Percentiles rank a stretch among this genome's conserved stretches.
These are phyloP conservation scores for Phaeosphaeria sp. DNA, from an alignment of 2,329 filamentous ascomycete genomes.

Conservation along the genomic window DNA sequence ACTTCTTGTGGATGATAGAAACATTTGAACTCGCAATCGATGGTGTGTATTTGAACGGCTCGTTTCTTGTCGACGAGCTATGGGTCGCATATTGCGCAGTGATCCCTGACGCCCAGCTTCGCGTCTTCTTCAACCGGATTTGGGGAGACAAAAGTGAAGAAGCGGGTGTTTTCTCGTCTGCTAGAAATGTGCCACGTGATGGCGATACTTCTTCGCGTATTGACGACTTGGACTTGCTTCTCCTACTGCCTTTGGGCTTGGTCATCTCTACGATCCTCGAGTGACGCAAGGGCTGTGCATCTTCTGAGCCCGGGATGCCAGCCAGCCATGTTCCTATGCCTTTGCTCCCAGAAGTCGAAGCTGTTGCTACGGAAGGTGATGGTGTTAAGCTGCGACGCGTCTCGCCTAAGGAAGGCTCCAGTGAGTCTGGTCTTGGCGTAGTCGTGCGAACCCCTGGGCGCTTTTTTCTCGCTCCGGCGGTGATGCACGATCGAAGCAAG, in stretches of 20 bases:
- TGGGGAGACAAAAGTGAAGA: slow-evolving; percentile 26
- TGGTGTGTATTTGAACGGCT: slow-evolving; percentile 20
- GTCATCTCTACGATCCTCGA: slow-evolving; percentile 22
- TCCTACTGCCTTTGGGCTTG: slow-evolving; percentile 7
- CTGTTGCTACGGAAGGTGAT: slow-evolving; percentile 15
- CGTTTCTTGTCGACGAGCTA: slow-evolving; percentile 16
- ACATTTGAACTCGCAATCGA: slow-evolving; percentile 33
- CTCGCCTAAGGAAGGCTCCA: slow-evolving; percentile 30
- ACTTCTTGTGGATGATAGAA: slow-evolving; percentile 33
- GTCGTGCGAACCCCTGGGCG: slow-evolving; percentile 16
- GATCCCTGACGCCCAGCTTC: slow-evolving; percentile 32
- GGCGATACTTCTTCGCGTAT: slow-evolving; percentile 17
- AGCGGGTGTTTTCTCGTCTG: slow-evolving; percentile 34
- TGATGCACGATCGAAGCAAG: slow-evolving; percentile 33
- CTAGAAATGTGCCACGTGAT: slow-evolving; percentile 39
- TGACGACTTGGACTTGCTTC: slow-evolving; percentile 15
- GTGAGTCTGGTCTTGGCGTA: slow-evolving; percentile 29
- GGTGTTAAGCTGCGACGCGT: slow-evolving; percentile 25
- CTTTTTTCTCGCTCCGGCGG: slow-evolving; percentile 21
- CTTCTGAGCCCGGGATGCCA: slow-evolving; percentile 31
- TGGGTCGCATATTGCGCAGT: slow-evolving; percentile 15
- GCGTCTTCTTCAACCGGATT: slow-evolving; percentile 25
- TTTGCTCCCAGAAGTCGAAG: slow-evolving; percentile 15
- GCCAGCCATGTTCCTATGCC: slow-evolving; percentile 41
- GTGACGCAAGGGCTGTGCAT: slow-evolving; percentile 23